Evolutionary conservation across 345 rosid species (phyloP).

Genomic region (Eucalyptus sideroxylon): DNA sequence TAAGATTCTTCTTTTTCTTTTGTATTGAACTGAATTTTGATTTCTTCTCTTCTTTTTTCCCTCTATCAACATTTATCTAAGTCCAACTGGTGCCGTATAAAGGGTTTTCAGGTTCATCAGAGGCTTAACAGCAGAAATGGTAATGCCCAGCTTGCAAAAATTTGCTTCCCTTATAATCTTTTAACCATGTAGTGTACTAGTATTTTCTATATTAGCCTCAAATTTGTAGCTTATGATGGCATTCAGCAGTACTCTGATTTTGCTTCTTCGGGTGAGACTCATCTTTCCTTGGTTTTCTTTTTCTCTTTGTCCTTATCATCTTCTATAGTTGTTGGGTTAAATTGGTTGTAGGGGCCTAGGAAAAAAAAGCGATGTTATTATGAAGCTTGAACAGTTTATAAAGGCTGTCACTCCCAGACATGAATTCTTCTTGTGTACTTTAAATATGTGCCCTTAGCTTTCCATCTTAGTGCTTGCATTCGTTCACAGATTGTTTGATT

Average conservation of each 20-base stretch:
- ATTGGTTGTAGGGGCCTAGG: background rate
- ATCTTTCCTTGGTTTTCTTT: background rate
- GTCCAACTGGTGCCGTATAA: background rate
- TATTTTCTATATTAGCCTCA: background rate
- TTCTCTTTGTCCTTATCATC: background rate
- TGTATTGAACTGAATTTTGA: background rate
- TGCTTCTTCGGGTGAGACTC: background rate
- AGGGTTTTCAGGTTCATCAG: background rate
- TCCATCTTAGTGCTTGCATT: background rate
- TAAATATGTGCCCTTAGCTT: background rate
- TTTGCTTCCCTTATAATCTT: background rate
- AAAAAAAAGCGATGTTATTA: background rate
- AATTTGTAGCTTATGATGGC: background rate
- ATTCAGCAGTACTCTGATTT: background rate
- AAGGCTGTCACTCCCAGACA: background rate
- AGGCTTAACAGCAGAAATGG: background rate
- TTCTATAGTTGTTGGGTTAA: background rate
- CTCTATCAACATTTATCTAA: background rate
- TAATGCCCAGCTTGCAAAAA: background rate
- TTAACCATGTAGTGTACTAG: background rate
- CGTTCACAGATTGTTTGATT: background rate
- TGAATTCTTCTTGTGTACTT: background rate
- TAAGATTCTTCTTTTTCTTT: background rate
- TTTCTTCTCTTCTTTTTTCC: background rate
- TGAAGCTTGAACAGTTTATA: background rate